Evolutionary conservation across 2,329 filamentous ascomycete genomes (phyloP).

Genomic region (Sporothrix brasiliensis): DNA sequence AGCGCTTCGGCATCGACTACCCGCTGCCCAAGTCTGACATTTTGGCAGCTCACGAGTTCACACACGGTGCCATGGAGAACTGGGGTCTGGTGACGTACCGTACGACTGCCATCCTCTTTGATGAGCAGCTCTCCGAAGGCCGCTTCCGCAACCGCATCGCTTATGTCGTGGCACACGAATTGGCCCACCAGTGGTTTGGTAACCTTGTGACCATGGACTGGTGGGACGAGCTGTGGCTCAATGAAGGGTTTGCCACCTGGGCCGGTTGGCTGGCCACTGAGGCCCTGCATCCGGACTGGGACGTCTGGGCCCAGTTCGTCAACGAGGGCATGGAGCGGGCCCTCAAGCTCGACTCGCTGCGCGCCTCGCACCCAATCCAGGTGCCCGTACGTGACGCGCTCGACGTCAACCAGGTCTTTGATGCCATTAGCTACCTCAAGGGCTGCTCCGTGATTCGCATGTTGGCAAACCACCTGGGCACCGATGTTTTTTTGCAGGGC

Average conservation of each 20-base stretch:
- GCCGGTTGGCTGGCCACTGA: slow-evolving; percentile 94
- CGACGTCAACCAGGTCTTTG: slow-evolving; percentile 97
- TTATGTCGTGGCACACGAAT: slow-evolving; percentile 96
- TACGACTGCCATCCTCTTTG: slow-evolving; percentile 93
- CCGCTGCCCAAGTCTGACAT: slow-evolving; percentile 90
- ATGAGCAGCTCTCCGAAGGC: slow-evolving; percentile 86
- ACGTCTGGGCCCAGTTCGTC: slow-evolving; percentile 97
- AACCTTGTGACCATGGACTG: slow-evolving; percentile 98
- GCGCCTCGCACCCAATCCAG: slow-evolving; percentile 93
- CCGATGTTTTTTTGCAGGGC: slow-evolving; percentile 85
- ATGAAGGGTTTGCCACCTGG: slow-evolving; percentile 98
- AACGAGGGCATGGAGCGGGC: slow-evolving; percentile 92
- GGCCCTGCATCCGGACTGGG: slow-evolving; percentile 92
- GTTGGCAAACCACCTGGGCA: slow-evolving; percentile 86
- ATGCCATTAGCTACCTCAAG: slow-evolving; percentile 94
- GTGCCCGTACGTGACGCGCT: slow-evolving; percentile 91
- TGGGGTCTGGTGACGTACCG: slow-evolving; percentile 97
- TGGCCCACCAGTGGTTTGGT: slow-evolving; percentile 98
- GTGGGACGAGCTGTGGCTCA: slow-evolving; percentile 97
- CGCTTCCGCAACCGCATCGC: slow-evolving; percentile 92
- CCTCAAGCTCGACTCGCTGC: slow-evolving; percentile 84
- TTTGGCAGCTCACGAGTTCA: slow-evolving; percentile 91
- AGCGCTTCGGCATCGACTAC: slow-evolving; percentile 91
- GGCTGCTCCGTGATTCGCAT: slow-evolving; percentile 96
- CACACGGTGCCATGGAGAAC: slow-evolving; percentile 86